These are phyloP conservation scores for Niebla homalea DNA, from an alignment of 495 filamentous ascomycete species.

Conservation along the genomic window DNA sequence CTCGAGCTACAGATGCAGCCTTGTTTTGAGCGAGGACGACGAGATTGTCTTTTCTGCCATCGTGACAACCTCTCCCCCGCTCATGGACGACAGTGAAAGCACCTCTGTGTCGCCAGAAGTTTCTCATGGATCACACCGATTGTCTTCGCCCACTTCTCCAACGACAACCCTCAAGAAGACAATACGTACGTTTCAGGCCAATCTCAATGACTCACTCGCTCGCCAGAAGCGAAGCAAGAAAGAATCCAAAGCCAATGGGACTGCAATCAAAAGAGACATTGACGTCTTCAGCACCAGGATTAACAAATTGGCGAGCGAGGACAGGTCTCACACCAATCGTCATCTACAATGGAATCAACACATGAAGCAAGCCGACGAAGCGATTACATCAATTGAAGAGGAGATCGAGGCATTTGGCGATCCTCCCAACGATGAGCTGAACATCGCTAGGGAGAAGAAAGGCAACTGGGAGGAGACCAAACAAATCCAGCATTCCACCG, in stretches of 20 bases:
- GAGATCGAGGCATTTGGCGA: constrained; percentile 55
- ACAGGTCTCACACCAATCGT: constrained; percentile 72
- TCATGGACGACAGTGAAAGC: constrained; percentile 46
- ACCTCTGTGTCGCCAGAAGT: constrained; percentile 29
- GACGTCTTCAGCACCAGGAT: constrained; percentile 57
- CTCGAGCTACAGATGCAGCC: constrained; percentile 76
- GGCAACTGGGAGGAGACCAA: constrained; percentile 48
- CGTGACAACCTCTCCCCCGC: constrained; percentile 64
- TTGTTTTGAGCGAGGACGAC: constrained; percentile 60
- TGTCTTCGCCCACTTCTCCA: constrained; percentile 79
- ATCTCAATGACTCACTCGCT: constrained; percentile 61
- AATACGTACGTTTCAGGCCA: constrained; percentile 65
- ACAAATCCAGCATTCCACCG: constrained; percentile 44
- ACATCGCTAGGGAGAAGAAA: constrained; percentile 48
- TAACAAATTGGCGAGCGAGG: constrained; percentile 60
- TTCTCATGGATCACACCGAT: constrained; percentile 50
- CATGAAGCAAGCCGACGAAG: constrained; percentile 72
- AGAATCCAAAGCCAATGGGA: constrained; percentile 61
- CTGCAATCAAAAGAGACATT: constrained; percentile 63
- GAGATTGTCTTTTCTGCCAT: constrained; percentile 63
- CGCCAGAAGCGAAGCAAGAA: constrained; percentile 63
- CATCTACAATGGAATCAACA: constrained; percentile 63
- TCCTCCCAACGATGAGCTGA: constrained; percentile 53
- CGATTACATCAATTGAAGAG: constrained; percentile 42
- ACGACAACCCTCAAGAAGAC: constrained; percentile 80